Evolutionary conservation across 176 grass and related monocot species (phyloP), one percentile per base, ranked within the genome.

Genomic region (Puccinellia tenuiflora): DNA sequence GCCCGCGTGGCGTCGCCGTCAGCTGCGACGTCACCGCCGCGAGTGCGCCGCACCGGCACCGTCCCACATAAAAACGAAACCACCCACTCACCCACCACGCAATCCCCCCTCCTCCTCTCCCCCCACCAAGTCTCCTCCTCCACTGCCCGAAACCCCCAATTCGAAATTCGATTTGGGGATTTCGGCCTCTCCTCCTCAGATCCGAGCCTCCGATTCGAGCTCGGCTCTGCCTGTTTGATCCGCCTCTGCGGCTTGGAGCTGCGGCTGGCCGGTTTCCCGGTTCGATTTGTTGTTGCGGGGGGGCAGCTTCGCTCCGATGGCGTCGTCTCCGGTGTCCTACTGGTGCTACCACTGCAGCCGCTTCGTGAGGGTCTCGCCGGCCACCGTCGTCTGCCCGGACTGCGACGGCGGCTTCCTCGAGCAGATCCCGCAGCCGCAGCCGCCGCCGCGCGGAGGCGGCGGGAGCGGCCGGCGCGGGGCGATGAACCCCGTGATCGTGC

Each of bases 261-360:
- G 78, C 73, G 71, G 79, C 7, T 17, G 13, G 29, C 13, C 28
- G 52, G 14, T 48, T 22, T 74, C 25, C 8, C 12, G 9, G 34
- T 15, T 68, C 31, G 85, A 79, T 68, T 72, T 52, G 78, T 43
- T n/a, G 52, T 13, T 4, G 6, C 1, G 21, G 13, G 14, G 52
- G 21, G 13, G 14, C 40, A 50, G 30, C 59, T 81, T 42, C 18
- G 63, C 65, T 48, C 46, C 8, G 83, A 92, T 92, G 90, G 79
- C 69, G 80, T 92, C 90, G 47, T 90, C 84, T 84, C 86, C 85
- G 65, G 77, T 90, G 39, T 91, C 92, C 1, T 94, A 89, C 86
- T 91, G 89, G 92, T 94, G 92, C 86, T 94, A 94, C 89, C 53
- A 65, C 81, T 94, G 92, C 84, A 87, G 89, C 86, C 89, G 92